Evolutionary conservation across 805 yeast genomes (phyloP), one percentile per base, ranked within the genome.

Genomic region (Zygosaccharomyces kombuchaensis): DNA sequence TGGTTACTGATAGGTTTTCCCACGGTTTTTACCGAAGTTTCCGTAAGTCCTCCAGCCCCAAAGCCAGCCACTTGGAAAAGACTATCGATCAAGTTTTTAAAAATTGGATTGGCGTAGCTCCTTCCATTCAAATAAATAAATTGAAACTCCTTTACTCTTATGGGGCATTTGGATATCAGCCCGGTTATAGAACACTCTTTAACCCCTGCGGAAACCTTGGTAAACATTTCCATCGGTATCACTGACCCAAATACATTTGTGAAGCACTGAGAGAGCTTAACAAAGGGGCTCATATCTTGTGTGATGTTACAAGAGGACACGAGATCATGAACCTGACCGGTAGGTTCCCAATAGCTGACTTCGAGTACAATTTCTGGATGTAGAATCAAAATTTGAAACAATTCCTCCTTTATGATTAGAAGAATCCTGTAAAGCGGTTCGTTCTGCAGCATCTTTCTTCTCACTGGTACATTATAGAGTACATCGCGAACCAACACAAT

Each of bases 51-150:
- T 8, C 36, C 40, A 19, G 47, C 34, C 9, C 58, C 56, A 43
- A 55, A 56, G 1, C 49, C 45, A 5, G 54, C 46, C 6, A 40
- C 17, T 23, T 53, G 53, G 43, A 43, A 61, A 51, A 60, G 58
- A 55, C 7, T 54, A 57, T 34, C 63, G 27, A 43, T 52, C 25
- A 22, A 19, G 36, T 48, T 56, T 1, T 50, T 36, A 10, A 62
- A 40, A 2, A 34, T 21, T 6, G 43, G 36, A 42, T 66, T 63
- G 0, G 34, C 8, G 13, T 70, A 54, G 9, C 54, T 61, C 19
- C 74, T 62, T 2, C 69, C 69, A 56, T 81, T 78, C 17, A 76
- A 51, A 43, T 68, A 74, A 1, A 78, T 52, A 41, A 67, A 72
- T 52, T 80, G 85, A 45, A 68, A 65, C 1, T 54, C 48, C 35